Evolutionary conservation across 306 rosid species (phyloP).

Genomic region (Prunus campanulata): DNA sequence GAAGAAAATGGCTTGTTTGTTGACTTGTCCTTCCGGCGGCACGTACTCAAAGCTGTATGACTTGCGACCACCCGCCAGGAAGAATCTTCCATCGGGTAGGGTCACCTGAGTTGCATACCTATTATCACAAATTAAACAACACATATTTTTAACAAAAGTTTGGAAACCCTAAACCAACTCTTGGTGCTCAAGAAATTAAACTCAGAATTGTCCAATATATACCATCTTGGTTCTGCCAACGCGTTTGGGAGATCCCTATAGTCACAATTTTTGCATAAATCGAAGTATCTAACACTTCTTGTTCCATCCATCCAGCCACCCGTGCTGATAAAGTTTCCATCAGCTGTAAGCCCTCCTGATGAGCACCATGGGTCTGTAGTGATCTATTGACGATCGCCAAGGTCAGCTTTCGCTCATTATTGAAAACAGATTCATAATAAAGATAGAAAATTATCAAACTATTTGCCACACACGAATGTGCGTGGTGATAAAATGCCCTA

Average conservation of each 20-base stretch:
- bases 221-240: constrained; percentile 70
- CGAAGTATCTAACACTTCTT: constrained; percentile 41
- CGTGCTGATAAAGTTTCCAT: constrained; percentile 55
- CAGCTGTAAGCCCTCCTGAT: constrained; percentile 66
- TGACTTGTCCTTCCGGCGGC: constrained; percentile 41
- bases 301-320: constrained; percentile 74
- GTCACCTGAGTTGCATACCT: constrained; percentile 71
- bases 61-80: constrained; percentile 72
- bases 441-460: background rate
- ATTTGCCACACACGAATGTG: too few species aligned
- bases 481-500: too few species aligned
- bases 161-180: background rate
- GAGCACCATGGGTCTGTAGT: constrained; percentile 84
- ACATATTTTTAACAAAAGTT: background rate
- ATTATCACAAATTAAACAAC: background rate
- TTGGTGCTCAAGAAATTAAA: background rate
- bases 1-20: constrained; percentile 7
- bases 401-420: background rate
- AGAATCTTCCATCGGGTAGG: constrained; percentile 48
- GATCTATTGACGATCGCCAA: constrained; percentile 31
- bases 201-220: background rate
- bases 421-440: background rate
- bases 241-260: constrained; percentile 35
- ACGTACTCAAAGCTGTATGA: constrained; percentile 63
- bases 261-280: constrained; percentile 49